Base-by-base conservation (phyloP, 805 yeast genomes). In the Yarrowia bubula region DNA sequence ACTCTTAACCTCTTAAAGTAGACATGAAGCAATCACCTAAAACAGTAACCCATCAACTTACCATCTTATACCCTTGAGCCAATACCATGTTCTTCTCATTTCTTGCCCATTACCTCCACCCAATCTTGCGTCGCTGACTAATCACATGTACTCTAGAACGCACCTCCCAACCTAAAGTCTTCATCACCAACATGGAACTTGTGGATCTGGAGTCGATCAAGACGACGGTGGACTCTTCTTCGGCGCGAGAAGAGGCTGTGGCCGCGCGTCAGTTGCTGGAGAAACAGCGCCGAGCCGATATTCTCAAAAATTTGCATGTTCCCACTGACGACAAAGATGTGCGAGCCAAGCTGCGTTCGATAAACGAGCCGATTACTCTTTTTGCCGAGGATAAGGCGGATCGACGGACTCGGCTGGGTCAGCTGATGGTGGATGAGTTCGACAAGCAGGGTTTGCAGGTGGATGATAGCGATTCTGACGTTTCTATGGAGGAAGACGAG, bases 241-340 rank as follows among this genome's bases (percentile, higher is more conserved):
- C 64, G 14, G 41, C 22, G 5, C 18, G 64, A 13, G 50, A 43
- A 33, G 64, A 58, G n/a, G 51, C 64, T n/a, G 51, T 43, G 33
- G 64, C 64, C 8, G 64, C 64, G 2, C 64, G 51, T 15, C 50
- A 44, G 42, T 18, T 58, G 50, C 43, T 58, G 10, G 64, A 58
- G 18, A 43, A 32, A 33, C 64, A 58, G 33, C 51, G 51, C 7
- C 17, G 64, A 43, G 35, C 39, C 11, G 51, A 58, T 5, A 71
- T 58, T 43, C 51, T 44, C 64, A 71, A 48, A 46, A 72, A 15
- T 50, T 71, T 13, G 66, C 76, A 58, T 32, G 79, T 87, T 0
- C 95, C 96, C 10, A 85, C 90, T 0, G 77, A 80, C 31, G 96
- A 90, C 70, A 83, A 75, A 0, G 86, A 85, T 8, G 95, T 91